phyloP scores from a whole-genome alignment of 148 eudicot species.

The Hydrangea macrophylla region DNA sequence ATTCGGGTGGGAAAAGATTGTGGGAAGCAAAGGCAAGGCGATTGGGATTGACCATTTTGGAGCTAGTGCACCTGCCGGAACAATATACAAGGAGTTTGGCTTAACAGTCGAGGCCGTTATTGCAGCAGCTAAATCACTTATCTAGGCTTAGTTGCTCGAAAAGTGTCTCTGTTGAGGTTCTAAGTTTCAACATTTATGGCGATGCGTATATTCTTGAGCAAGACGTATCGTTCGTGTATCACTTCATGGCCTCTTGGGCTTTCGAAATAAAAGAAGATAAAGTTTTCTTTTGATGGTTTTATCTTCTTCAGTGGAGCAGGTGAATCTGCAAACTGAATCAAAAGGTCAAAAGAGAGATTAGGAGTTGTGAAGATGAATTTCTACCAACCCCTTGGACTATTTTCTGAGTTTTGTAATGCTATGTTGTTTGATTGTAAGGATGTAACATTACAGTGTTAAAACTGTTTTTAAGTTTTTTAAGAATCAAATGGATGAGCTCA shows the following conservation, averaged over 20 bases:
- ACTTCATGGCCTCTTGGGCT: constrained; percentile 11
- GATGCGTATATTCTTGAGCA: constrained; percentile 6
- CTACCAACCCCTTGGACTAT: constrained; percentile 24
- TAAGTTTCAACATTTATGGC: constrained; percentile 6
- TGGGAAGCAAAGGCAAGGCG: constrained; percentile 69
- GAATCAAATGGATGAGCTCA: not conserved
- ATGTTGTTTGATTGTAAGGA: constrained; percentile 16
- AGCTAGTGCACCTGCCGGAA: constrained; percentile 94
- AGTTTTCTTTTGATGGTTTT: constrained; percentile 19
- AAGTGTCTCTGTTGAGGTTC: not conserved
- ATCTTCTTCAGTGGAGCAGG: constrained; percentile 23
- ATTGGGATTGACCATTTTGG: constrained; percentile 94
- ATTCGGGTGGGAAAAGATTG: constrained; percentile 78
- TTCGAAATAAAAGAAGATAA: constrained; percentile 24
- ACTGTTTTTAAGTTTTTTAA: no score
- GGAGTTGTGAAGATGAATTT: constrained; percentile 19
- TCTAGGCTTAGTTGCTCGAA: constrained; percentile 24
- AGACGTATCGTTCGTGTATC: no score
- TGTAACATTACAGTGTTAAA: not conserved
- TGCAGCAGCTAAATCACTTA: constrained; percentile 75
- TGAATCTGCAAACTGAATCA: constrained; percentile 23
- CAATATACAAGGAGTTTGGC: constrained; percentile 91
- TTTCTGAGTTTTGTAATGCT: constrained; percentile 28
- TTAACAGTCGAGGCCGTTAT: constrained; percentile 83
- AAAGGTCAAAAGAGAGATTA: constrained; percentile 19